These are phyloP conservation scores for Zygoascus flipseniorum DNA, from an alignment of 805 yeast genomes.

Conservation along the genomic window DNA sequence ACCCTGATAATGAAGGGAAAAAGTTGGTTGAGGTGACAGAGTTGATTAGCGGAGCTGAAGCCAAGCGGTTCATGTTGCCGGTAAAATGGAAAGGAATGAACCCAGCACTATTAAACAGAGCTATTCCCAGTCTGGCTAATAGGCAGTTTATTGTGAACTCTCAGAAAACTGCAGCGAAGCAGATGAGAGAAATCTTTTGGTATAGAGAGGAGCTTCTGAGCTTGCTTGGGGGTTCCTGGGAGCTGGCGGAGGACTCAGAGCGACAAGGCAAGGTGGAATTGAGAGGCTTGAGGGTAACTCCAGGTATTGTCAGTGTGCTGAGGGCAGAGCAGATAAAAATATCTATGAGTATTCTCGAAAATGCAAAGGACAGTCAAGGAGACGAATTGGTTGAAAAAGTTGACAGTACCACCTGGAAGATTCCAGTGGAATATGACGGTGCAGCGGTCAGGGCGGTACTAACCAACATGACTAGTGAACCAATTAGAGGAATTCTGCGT, in stretches of 20 bases:
- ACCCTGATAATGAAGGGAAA: neutral
- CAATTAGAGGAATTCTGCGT: slow-evolving; percentile 48
- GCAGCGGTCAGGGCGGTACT: slow-evolving; percentile 44
- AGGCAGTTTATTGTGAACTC: slow-evolving; percentile 66
- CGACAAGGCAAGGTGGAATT: slow-evolving; percentile 56
- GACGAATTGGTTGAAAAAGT: slow-evolving; percentile 20
- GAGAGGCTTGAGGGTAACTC: slow-evolving; percentile 54
- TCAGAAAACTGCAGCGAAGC: slow-evolving; percentile 23
- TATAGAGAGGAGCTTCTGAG: slow-evolving; percentile 57
- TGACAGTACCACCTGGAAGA: slow-evolving; percentile 8
- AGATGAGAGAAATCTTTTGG: slow-evolving; percentile 69
- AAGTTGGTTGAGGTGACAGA: slow-evolving; percentile 10
- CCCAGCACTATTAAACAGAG: slow-evolving; percentile 35
- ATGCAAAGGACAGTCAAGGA: slow-evolving; percentile 4
- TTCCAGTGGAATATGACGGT: slow-evolving; percentile 34
- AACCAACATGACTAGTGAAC: slow-evolving; percentile 36
- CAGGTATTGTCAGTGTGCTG: slow-evolving; percentile 50
- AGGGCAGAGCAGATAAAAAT: slow-evolving; percentile 24
- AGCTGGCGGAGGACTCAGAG: slow-evolving; percentile 17
- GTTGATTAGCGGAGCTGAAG: slow-evolving; percentile 36
- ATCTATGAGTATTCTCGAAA: slow-evolving; percentile 25
- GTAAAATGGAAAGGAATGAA: slow-evolving; percentile 44
- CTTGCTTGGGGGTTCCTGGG: slow-evolving; percentile 62
- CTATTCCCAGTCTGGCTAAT: slow-evolving; percentile 63
- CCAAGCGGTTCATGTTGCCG: slow-evolving; percentile 63